phyloP scores from a whole-genome alignment of 768 basidiomycete species.

The Mycena polygramma region DNA sequence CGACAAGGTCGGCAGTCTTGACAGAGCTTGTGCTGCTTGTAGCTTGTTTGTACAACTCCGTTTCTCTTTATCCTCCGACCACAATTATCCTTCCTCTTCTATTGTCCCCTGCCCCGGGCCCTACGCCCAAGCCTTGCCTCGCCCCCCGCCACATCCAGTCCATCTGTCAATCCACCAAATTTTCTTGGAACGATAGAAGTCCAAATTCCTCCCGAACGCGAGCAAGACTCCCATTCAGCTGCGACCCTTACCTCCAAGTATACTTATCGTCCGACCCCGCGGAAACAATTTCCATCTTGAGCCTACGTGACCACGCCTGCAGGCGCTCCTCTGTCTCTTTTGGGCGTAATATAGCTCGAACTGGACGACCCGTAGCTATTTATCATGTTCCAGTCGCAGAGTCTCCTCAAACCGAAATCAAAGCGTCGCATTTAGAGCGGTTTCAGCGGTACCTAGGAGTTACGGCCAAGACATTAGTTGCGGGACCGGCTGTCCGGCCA shows the following conservation, averaged over 20 bases:
- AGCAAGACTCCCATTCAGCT: background rate
- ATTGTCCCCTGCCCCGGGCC: background rate
- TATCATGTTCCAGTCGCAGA: background rate
- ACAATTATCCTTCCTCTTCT: background rate
- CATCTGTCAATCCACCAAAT: background rate
- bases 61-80: background rate
- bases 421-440: background rate
- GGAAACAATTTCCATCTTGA: slow-evolving; percentile 6
- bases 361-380: background rate
- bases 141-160: background rate
- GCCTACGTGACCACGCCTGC: background rate
- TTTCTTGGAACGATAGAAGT: too few species aligned
- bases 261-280: slow-evolving; percentile 3
- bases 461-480: too few species aligned
- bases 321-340: background rate
- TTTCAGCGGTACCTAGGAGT: too few species aligned
- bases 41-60: background rate
- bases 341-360: background rate
- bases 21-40: background rate
- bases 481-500: too few species aligned
- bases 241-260: background rate
- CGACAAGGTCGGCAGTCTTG: background rate
- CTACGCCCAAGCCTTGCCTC: too few species aligned
- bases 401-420: slow-evolving; percentile 10
- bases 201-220: background rate